Conservation (phyloP, 2,329 filamentous ascomycete species). For the Colletotrichum sp. region DNA sequence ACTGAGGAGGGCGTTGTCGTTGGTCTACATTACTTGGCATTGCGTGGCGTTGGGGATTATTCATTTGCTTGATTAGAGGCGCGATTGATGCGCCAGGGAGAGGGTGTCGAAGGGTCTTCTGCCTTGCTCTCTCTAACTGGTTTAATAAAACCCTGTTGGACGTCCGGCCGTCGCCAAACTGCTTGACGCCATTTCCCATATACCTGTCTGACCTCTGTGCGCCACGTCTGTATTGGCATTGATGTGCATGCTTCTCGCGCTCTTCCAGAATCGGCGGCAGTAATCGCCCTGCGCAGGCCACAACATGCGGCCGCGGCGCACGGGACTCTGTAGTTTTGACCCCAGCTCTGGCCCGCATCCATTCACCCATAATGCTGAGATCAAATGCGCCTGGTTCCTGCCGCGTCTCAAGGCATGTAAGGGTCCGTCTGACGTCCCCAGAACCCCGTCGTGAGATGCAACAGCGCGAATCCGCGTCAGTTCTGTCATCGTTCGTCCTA, state of each 20-base stretch:
- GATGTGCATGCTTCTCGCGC: background rate
- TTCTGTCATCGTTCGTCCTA: background rate
- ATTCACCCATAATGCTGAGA: background rate
- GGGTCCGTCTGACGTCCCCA: background rate
- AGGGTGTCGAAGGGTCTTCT: background rate
- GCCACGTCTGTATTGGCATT: background rate
- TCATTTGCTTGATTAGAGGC: background rate
- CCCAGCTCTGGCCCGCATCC: background rate
- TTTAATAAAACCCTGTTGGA: background rate
- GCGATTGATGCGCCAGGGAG: background rate
- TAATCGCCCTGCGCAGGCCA: background rate
- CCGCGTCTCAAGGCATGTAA: background rate
- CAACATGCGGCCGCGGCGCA: background rate
- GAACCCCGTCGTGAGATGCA: background rate
- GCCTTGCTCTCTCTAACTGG: background rate
- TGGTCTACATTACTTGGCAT: conserved; percentile 19
- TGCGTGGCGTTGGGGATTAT: conserved; percentile 30
- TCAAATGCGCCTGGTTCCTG: background rate
- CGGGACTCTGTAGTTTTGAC: background rate
- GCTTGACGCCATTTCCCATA: background rate
- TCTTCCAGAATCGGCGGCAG: background rate
- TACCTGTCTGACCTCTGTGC: background rate
- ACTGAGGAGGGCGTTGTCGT: conserved; percentile 40
- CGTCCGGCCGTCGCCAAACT: background rate
- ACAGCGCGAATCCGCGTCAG: background rate